A percentile compares a stretch with the other conserved stretches of the same genome.
phyloP scores from a whole-genome alignment of 768 basidiomycete genomes.

The Mycena olivaceomarginata region DNA sequence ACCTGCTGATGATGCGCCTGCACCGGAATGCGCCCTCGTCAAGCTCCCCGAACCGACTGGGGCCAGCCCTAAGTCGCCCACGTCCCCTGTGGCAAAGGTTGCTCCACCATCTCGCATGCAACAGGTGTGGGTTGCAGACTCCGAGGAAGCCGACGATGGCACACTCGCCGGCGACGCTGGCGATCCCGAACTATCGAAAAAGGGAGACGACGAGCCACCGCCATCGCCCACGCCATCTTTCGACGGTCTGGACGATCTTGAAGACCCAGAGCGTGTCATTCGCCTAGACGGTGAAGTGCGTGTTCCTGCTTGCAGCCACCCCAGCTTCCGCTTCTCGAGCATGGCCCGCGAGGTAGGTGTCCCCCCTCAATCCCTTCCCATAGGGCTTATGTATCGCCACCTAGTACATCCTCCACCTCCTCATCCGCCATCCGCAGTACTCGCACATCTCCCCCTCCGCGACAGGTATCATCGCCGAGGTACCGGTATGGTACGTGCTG shows the following conservation, averaged over 20 bases:
- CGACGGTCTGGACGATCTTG: constrained; percentile 26
- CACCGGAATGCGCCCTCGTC: constrained; percentile 36
- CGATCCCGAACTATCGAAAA: neutral
- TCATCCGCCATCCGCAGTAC: constrained; percentile 43
- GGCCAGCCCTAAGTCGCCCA: constrained; percentile 9
- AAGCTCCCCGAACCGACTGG: constrained; percentile 11
- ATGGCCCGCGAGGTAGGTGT: constrained; percentile 40
- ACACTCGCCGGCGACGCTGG: neutral
- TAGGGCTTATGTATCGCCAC: neutral
- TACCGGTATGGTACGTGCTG: constrained; percentile 43
- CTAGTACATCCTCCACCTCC: constrained; percentile 39
- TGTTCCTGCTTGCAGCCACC: constrained; percentile 41
- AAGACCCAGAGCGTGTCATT: constrained; percentile 37
- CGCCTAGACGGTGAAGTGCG: constrained; percentile 43
- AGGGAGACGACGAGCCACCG: neutral
- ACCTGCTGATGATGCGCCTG: constrained; percentile 31
- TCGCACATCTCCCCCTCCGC: constrained; percentile 41
- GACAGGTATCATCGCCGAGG: constrained; percentile 36
- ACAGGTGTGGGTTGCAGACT: constrained; percentile 22
- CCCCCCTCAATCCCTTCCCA: neutral
- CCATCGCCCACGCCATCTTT: constrained; percentile 37
- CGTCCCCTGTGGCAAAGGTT: constrained; percentile 8
- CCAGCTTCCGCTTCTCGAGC: constrained; percentile 40
- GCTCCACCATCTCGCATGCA: constrained; percentile 37
- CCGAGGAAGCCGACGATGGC: constrained; percentile 9